Evolutionary conservation across 2,329 filamentous ascomycete genomes (phyloP), one percentile per base, ranked within the genome.

Genomic region (Penicillium sumatraense): DNA sequence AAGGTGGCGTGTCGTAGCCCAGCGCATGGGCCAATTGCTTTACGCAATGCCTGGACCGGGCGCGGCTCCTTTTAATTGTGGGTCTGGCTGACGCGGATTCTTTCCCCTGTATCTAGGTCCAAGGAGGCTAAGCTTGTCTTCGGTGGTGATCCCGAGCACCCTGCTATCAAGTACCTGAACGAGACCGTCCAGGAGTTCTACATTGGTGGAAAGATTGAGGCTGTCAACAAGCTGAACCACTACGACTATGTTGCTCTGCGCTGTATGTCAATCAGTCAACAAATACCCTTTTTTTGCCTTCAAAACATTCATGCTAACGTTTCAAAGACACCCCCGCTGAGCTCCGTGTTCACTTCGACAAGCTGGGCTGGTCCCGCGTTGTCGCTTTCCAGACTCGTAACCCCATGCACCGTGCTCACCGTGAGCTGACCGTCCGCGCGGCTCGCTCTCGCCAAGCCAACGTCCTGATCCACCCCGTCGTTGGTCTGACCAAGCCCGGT

Each of bases 381-480:
- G 95, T 99, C 62, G 95, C 95, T 72, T 99, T 99, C 89, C 95
- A 99, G 85, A 99, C 95, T 63, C 84, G 93, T 76, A 99, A 99
- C 81, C 95, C 95, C 68, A 99, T 99, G 95, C 95, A 99, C 83
- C 90, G 95, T 71, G 95, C 95, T 75, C 95, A 99, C 80, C 87
- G 95, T 79, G 95, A 99, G 82, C 82, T 99, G 77, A 99, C 95
- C 56, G 95, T 99, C 72, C 92, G 95, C 71, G 95, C 95, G 65
- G 95, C 95, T 64, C 93, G 95, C 69, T 90, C 90, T 54, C 91
- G 96, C 78, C 93, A 97, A 78, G 95, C 95, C 76, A 99, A 99
- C 75, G 95, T 99, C 66, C 89, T 99, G 71, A 99, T 99, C 77
- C 95, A 99, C 82, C 95, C 95, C 58, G 95, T 99, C 62, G 95